These are phyloP conservation scores for Digitaria exilis DNA, from an alignment of 202 grass and related monocot species.

Conservation along the genomic window DNA sequence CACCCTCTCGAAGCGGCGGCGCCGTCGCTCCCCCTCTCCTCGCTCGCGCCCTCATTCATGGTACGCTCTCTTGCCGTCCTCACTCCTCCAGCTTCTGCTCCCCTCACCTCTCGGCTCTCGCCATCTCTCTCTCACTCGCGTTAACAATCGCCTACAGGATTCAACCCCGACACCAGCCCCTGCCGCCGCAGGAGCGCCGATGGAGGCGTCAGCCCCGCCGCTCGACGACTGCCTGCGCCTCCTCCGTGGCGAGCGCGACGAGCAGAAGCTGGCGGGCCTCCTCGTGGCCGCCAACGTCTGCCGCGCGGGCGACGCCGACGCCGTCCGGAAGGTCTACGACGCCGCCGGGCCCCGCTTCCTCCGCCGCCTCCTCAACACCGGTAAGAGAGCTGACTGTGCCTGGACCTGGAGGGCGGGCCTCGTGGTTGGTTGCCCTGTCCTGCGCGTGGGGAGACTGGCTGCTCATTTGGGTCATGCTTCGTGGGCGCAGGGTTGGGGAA, in stretches of 20 bases:
- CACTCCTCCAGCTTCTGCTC: neutral
- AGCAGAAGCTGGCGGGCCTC: conserved; percentile 91
- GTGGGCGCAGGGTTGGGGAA: conserved; percentile 76
- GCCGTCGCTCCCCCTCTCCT: too few relatives aligned
- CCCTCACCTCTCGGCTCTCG: neutral
- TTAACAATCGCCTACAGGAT: conserved; percentile 32
- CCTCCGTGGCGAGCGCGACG: conserved; percentile 68
- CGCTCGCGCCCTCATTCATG: too few relatives aligned
- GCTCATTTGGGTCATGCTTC: neutral
- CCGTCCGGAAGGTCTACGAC: conserved; percentile 67
- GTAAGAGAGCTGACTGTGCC: too few relatives aligned
- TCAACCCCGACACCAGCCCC: neutral
- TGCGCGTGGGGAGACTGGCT: too few relatives aligned
- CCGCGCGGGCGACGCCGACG: conserved; percentile 47
- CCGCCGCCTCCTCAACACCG: conserved; percentile 73
- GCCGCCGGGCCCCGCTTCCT: conserved; percentile 73
- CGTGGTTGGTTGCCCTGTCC: neutral
- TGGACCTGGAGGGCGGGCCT: too few relatives aligned
- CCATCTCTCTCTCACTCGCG: neutral
- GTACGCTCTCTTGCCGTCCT: neutral
- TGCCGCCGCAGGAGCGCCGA: neutral
- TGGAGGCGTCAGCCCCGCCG: conserved; percentile 14
- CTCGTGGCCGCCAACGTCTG: conserved; percentile 85
- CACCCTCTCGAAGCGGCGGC: too few relatives aligned
- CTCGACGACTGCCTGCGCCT: conserved; percentile 81